Evolutionary conservation across 257 asterid genomes (phyloP), one percentile per base, ranked within the genome.

Genomic region (Phtheirospermum japonicum): DNA sequence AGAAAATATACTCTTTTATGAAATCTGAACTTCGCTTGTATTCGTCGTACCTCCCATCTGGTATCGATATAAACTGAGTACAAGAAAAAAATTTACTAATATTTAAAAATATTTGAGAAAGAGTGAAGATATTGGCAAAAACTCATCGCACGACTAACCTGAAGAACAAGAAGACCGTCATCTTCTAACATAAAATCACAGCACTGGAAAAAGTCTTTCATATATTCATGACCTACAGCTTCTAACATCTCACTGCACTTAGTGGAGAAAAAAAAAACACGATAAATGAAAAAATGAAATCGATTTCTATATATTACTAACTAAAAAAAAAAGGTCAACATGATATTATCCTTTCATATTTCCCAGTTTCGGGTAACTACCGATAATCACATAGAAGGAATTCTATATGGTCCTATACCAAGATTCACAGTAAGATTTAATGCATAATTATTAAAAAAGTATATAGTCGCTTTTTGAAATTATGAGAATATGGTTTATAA

Each of bases 211-310:
- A 81, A 92, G 37, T 85, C 85, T 57, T 83, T 95, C 94, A 89
- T 86, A 61, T 61, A 92, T 67, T 92, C 96, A 61, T 92, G 99
- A 18, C 97, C 96, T 39, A 89, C 97, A 20, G 89, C 94, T 86
- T 92, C 99, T 75, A 92, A 72, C 99, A 89, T 92, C 86, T 89
- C 99, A 69, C 99, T 89, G 90, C 67, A 78, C 61, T 66, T 26
- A 48, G 37, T 14, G 28, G 11, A n/a, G 9, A 34, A 36, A 10
- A 49, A 18, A 49, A 19, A 46, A 0, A n/a, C 26, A 17, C 20
- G 19, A n/a, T 17, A 49, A 16, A 49, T 4, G 14, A 5, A 45
- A 1, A 42, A 58, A 63, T 28, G 7, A 43, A 6, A 0, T 14
- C 14, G 54, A 26, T 14, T n/a, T 45, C 52, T 0, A 30, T 13